Conservation (phyloP, 106 monocot species). For the Platanthera zijinensis region DNA sequence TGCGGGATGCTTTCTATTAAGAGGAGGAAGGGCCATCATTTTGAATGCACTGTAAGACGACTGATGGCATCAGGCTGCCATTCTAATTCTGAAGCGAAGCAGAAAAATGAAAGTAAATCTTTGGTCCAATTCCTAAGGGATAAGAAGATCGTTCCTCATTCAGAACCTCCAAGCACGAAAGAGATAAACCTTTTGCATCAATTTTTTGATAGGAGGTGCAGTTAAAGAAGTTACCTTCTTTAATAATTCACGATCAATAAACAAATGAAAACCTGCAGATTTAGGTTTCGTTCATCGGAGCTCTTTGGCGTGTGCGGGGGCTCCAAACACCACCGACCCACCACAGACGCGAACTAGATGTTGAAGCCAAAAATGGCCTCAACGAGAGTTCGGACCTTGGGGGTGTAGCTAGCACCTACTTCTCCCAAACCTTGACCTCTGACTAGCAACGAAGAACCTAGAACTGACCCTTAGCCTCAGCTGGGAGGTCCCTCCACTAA, state of each 20-base stretch:
- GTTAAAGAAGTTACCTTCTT: not conserved
- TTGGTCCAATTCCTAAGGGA: constrained; percentile 44
- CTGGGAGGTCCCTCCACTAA: no score
- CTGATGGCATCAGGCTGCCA: constrained; percentile 21
- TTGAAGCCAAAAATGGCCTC: no score
- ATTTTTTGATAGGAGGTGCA: constrained; percentile 69
- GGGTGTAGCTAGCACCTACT: no score
- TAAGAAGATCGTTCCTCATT: constrained; percentile 63
- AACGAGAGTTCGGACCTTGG: no score
- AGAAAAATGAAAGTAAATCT: constrained; percentile 26
- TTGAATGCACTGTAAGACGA: constrained; percentile 10
- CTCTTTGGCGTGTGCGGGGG: no score
- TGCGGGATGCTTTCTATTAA: constrained; percentile 16
- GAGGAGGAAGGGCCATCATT: not conserved
- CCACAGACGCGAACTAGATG: no score
- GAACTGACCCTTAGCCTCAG: no score
- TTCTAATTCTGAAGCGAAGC: constrained; percentile 13
- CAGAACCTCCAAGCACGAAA: constrained; percentile 61
- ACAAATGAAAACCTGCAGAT: constrained; percentile 1
- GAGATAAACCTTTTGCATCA: constrained; percentile 69
- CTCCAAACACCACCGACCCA: no score
- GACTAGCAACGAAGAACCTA: no score
- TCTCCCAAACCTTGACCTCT: no score
- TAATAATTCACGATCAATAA: not conserved
- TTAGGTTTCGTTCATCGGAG: not conserved